Base-by-base conservation (phyloP, 1,139 yeast species). In the Saccharomycopsis hybrid region DNA sequence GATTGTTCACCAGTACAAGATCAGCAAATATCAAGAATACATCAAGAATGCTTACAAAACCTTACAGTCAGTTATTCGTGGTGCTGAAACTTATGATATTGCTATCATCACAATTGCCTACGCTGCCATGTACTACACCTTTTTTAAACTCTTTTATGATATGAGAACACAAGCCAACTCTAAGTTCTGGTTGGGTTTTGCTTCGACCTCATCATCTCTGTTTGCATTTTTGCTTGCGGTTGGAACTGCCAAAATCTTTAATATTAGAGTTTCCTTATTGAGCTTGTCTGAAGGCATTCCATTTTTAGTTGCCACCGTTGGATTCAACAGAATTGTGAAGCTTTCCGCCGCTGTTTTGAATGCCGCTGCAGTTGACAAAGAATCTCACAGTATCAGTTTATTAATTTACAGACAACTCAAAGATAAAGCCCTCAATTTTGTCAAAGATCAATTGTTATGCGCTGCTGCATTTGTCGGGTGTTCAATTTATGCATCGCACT, bases 251-350 rank as follows among this genome's bases (percentile, higher is more conserved):
- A 62, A 62, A 47, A 65, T 75, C 49, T 62, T 82, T n/a, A 68
- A 72, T 40, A 64, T 74, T 43, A 75, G 73, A 48, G 85, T 92
- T 37, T 80, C 96, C 4, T 73, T 88, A 52, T 70, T 86, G 54
- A 81, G 89, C 55, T 73, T 92, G 58, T 79, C 92, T 49, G 97
- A 92, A 70, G 97, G 97, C 9, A 71, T 92, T 47, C 98, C 98
- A 29, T 92, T 92, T 66, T 74, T 92, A 60, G 96, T 90, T 25
- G 92, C 96, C 29, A 83, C 90, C 7, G 80, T 92, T 61, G 98
- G 98, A 1, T 92, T 92, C 68, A 90, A 89, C 62, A 88, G 87
- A 65, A 89, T 92, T 62, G 78, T 88, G 30, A 74, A 82, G 31
- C 76, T 90, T 58, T 86, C 97, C 1, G 73, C 82, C 31, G 75